phyloP scores from a whole-genome alignment of 106 monocot genomes.

The Acorus gramineus region DNA sequence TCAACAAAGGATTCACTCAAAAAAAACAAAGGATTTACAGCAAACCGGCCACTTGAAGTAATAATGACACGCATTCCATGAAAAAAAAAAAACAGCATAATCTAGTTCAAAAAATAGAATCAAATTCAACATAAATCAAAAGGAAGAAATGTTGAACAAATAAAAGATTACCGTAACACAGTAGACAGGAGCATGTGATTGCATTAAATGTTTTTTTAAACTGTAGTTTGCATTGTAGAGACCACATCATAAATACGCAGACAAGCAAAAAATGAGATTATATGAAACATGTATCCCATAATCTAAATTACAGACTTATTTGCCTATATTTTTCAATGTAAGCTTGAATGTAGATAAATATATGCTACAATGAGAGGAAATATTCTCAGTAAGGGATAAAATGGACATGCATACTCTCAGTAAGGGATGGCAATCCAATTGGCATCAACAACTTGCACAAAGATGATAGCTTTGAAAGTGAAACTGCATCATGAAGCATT shows the following conservation, averaged over 20 bases:
- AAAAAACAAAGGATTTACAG: neutral
- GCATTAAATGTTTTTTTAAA: too few species aligned
- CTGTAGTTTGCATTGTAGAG: too few species aligned
- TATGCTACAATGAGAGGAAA: too few species aligned
- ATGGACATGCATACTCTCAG: slow-evolving; percentile 32
- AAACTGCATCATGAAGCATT: slow-evolving; percentile 79
- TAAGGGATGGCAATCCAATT: slow-evolving; percentile 73
- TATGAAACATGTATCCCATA: too few species aligned
- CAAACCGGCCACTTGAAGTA: neutral
- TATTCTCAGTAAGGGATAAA: too few species aligned
- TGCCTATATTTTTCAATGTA: too few species aligned
- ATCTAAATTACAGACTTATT: too few species aligned
- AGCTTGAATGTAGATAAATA: too few species aligned
- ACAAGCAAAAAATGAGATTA: too few species aligned
- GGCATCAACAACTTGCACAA: slow-evolving; percentile 69
- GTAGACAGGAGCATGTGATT: too few species aligned
- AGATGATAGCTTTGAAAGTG: slow-evolving; percentile 70
- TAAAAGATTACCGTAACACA: slow-evolving; percentile 1
- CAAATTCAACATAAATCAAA: neutral
- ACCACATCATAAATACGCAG: too few species aligned
- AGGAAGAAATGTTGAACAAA: neutral
- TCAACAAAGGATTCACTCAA: neutral
- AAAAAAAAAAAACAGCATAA: neutral
- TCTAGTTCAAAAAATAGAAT: too few species aligned
- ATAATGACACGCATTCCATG: neutral